Evolutionary conservation across 1,139 yeast species (phyloP).

Genomic region (Saccharomyces uvarum): DNA sequence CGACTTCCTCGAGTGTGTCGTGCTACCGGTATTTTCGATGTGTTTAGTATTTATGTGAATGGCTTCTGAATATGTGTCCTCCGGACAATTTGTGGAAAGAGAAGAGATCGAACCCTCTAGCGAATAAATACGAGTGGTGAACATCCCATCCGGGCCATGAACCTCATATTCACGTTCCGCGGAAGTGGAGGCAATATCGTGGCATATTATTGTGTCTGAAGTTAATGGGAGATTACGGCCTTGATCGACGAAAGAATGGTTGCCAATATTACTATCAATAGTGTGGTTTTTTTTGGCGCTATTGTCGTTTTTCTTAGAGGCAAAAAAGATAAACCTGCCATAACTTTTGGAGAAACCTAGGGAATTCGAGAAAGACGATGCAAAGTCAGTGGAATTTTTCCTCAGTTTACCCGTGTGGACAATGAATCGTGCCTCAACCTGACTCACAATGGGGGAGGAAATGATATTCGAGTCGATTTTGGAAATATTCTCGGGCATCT

Average conservation of each 20-base stretch:
- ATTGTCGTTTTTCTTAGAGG: neutral
- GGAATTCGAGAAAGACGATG: neutral
- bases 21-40: neutral
- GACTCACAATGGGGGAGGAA: slow-evolving; percentile 6
- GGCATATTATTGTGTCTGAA: neutral
- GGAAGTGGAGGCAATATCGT: neutral
- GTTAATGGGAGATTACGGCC: neutral
- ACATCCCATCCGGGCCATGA: neutral
- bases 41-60: neutral
- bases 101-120: neutral
- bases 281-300: neutral
- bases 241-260: neutral
- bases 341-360: neutral
- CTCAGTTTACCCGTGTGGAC: slow-evolving; percentile 1
- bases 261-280: neutral
- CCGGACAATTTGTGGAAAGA: neutral
- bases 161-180: neutral
- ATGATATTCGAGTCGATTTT: slow-evolving; percentile 4
- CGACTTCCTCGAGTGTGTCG: neutral
- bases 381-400: neutral
- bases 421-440: slow-evolving; percentile 7
- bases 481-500: slow-evolving; percentile 5
- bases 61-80: neutral
- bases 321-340: neutral
- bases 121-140: neutral